These are phyloP conservation scores for Pichia kudriavzevii DNA, from an alignment of 1,139 yeast species.

Conservation along the genomic window DNA sequence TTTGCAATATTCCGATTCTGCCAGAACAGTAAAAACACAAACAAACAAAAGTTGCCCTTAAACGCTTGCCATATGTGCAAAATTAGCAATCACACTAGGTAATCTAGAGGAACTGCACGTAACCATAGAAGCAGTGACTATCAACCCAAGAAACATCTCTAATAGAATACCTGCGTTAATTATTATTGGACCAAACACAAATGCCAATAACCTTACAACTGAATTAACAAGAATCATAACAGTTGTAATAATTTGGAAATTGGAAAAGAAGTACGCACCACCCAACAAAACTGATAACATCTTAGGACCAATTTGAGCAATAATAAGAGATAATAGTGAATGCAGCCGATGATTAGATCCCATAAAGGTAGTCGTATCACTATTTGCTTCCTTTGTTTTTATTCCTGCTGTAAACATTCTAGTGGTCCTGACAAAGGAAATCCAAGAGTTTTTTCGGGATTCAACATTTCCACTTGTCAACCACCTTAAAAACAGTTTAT, in stretches of 20 bases:
- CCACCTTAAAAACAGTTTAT: conserved; percentile 38
- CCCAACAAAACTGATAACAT: conserved; percentile 29
- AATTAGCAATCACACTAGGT: conserved; percentile 38
- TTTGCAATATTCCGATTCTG: conserved; percentile 47
- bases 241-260: conserved; percentile 36
- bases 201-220: conserved; percentile 34
- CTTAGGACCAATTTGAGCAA: conserved; percentile 31
- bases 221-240: conserved; percentile 29
- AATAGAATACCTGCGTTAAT: conserved; percentile 37
- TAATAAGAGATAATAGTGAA: conserved; percentile 31
- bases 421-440: conserved; percentile 32
- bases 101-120: conserved; percentile 32
- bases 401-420: conserved; percentile 41
- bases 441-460: conserved; percentile 33
- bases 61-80: conserved; percentile 39
- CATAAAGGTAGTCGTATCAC: conserved; percentile 19
- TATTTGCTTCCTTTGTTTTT: conserved; percentile 28
- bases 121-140: conserved; percentile 40
- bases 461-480: conserved; percentile 37
- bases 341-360: conserved; percentile 34
- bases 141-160: conserved; percentile 35
- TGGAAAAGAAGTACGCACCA: conserved; percentile 39
- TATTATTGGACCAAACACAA: conserved; percentile 42
- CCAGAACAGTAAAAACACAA: conserved; percentile 43
- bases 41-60: conserved; percentile 37